phyloP scores from a whole-genome alignment of 2,329 filamentous ascomycete genomes.

The Fusarium temperatum region DNA sequence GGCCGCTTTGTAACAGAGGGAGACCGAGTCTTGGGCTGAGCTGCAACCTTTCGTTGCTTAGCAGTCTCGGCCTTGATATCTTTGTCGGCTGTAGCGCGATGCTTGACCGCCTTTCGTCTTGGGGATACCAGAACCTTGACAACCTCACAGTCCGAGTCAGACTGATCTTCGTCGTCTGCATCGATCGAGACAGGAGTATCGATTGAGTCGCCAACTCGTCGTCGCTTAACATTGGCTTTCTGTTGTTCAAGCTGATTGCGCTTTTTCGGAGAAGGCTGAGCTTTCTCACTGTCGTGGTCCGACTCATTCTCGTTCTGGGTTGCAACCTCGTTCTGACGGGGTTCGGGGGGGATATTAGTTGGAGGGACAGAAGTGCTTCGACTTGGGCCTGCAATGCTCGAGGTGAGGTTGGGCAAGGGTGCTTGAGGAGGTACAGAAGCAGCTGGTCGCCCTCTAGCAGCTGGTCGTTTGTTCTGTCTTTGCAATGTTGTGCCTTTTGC shows the following conservation, averaged over 20 bases:
- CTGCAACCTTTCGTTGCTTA: background rate
- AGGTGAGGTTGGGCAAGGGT: background rate
- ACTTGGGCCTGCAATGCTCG: background rate
- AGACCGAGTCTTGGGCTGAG: background rate
- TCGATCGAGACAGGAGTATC: background rate
- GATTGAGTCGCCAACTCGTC: background rate
- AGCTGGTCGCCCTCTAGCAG: background rate
- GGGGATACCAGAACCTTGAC: background rate
- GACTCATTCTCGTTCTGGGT: conserved; percentile 4
- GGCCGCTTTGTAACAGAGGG: background rate
- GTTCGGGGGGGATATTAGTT: background rate
- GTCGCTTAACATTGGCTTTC: conserved; percentile 20
- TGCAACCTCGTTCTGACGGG: background rate
- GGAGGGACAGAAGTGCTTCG: background rate
- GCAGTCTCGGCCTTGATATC: conserved; percentile 4
- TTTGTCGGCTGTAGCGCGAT: background rate
- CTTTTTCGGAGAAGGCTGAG: conserved; percentile 16
- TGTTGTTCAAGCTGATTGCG: background rate
- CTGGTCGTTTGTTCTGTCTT: background rate
- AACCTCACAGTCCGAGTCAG: conserved; percentile 15
- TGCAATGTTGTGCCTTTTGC: background rate
- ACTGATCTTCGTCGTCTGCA: background rate
- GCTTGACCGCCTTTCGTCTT: background rate
- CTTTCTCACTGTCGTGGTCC: conserved; percentile 34
- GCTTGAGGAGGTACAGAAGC: background rate